These are phyloP conservation scores for Lipomyces yamadae DNA, from an alignment of 805 yeast species.

Conservation along the genomic window DNA sequence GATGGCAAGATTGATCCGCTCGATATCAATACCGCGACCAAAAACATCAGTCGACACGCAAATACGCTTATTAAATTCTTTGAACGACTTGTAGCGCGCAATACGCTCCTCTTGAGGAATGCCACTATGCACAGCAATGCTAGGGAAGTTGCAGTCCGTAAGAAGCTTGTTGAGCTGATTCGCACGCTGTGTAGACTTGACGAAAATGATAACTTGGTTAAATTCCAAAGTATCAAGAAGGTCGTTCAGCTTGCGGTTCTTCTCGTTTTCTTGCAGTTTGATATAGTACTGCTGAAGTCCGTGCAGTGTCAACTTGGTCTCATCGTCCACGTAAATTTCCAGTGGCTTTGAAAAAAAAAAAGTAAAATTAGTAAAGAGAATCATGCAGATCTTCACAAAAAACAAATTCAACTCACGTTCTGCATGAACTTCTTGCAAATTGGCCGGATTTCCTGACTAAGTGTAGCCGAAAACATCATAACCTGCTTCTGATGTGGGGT, in stretches of 20 bases:
- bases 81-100: constrained; percentile 92
- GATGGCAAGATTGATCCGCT: constrained; percentile 96
- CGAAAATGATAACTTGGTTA: constrained; percentile 97
- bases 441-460: constrained; percentile 92
- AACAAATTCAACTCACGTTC: constrained; percentile 50
- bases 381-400: not conserved
- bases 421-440: constrained; percentile 98
- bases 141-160: constrained; percentile 93
- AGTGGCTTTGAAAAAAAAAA: constrained; percentile 56
- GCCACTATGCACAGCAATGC: constrained; percentile 94
- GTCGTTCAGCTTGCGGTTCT: constrained; percentile 90
- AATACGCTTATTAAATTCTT: constrained; percentile 97
- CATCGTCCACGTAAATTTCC: constrained; percentile 97
- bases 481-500: constrained; percentile 99
- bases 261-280: constrained; percentile 86
- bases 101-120: constrained; percentile 98
- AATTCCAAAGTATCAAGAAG: constrained; percentile 92
- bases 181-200: constrained; percentile 88
- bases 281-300: constrained; percentile 97
- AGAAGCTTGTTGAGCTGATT: constrained; percentile 86
- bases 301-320: constrained; percentile 94
- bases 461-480: constrained; percentile 98
- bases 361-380: not conserved
- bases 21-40: constrained; percentile 99
- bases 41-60: constrained; percentile 98